These are phyloP conservation scores for Harrya chromipes DNA, from an alignment of 768 basidiomycete genomes.

Conservation along the genomic window DNA sequence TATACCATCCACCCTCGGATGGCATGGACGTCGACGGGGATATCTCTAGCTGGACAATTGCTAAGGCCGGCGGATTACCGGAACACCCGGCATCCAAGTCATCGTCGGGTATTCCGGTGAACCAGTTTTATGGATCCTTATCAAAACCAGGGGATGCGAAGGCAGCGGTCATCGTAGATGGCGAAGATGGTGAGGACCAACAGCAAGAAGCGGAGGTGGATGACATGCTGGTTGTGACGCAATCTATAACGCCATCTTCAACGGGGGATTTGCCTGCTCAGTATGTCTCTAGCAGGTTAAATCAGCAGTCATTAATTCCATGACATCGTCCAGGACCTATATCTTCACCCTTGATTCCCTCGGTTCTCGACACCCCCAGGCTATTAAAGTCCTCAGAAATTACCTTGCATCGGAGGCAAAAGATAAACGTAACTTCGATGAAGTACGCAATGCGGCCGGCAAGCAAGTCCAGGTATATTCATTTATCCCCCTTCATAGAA, in stretches of 20 bases:
- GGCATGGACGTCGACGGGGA: constrained; percentile 27
- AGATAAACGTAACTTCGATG: constrained; percentile 55
- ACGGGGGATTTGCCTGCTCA: constrained; percentile 13
- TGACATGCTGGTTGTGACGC: constrained; percentile 27
- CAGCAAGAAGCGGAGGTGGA: constrained; percentile 32
- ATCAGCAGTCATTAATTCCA: not conserved
- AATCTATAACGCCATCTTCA: constrained; percentile 13
- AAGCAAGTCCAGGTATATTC: constrained; percentile 50
- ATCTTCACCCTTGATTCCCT: constrained; percentile 93
- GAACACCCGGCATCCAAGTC: constrained; percentile 6
- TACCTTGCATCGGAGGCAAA: constrained; percentile 79
- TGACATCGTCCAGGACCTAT: constrained; percentile 50
- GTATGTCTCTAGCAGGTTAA: constrained; percentile 15
- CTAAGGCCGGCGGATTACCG: not conserved
- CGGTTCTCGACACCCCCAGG: constrained; percentile 66
- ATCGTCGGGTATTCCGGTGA: constrained; percentile 14
- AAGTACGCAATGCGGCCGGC: constrained; percentile 39
- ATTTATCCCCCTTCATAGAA: not conserved
- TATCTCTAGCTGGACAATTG: not conserved
- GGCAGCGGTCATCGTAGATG: constrained; percentile 13
- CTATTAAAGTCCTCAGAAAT: constrained; percentile 50
- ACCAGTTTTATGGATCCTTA: constrained; percentile 22
- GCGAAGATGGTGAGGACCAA: constrained; percentile 29
- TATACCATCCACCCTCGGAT: constrained; percentile 21
- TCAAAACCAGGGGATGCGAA: not conserved